phyloP scores from a whole-genome alignment of 2,329 filamentous ascomycete genomes.

The Colletotrichum endophyticum region DNA sequence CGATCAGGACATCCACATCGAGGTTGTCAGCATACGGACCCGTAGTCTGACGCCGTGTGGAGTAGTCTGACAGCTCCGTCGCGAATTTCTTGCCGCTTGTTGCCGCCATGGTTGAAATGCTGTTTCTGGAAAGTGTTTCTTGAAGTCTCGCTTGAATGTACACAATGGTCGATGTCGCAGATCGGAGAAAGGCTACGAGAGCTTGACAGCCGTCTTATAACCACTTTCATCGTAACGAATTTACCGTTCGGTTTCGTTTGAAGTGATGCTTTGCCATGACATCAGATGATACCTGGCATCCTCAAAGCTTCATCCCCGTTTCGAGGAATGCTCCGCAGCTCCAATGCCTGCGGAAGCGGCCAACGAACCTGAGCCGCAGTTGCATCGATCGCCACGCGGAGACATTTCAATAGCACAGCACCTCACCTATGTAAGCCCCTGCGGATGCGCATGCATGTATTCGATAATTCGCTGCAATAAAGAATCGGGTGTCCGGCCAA shows the following conservation, averaged over 20 bases:
- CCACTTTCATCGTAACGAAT: background rate
- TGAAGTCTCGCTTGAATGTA: background rate
- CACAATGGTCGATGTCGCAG: background rate
- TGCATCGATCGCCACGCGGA: background rate
- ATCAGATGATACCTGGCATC: background rate
- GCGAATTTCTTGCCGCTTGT: slow-evolving; percentile 40
- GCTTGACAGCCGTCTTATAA: background rate
- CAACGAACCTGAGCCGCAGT: background rate
- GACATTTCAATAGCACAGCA: background rate
- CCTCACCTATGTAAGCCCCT: background rate
- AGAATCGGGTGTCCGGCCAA: background rate
- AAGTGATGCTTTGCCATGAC: background rate
- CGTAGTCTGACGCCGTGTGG: slow-evolving; percentile 27
- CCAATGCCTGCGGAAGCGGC: background rate
- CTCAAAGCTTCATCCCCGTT: background rate
- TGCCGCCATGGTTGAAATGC: slow-evolving; percentile 22
- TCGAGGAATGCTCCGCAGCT: background rate
- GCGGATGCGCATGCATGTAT: background rate
- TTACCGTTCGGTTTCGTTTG: background rate
- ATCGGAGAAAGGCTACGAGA: background rate
- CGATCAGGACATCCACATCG: slow-evolving; percentile 48
- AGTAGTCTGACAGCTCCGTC: slow-evolving; percentile 44
- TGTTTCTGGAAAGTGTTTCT: background rate
- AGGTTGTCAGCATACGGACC: slow-evolving; percentile 48
- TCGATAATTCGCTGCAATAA: background rate